Conservation (phyloP, 441 rosid genomes). For the Euphorbia schlechtendalii region DNA sequence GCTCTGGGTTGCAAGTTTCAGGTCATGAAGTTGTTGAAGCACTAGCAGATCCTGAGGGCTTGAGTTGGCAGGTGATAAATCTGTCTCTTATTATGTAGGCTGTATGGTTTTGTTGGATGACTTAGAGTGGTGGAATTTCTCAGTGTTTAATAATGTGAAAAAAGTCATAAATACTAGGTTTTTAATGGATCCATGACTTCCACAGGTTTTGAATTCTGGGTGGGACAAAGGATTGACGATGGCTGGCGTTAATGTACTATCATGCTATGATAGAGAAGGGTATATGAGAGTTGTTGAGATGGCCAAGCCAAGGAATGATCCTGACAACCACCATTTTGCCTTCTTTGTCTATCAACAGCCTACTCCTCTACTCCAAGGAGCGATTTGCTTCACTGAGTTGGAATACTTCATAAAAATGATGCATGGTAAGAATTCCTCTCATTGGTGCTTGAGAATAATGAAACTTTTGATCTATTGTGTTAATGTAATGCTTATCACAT, state of each 20-base stretch:
- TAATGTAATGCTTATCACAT: too few species aligned
- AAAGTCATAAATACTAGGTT: background rate
- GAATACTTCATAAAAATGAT: conserved; percentile 71
- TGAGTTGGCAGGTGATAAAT: conserved; percentile 76
- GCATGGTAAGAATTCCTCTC: conserved; percentile 56
- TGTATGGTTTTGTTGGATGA: conserved; percentile 2
- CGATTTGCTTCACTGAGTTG: conserved; percentile 65
- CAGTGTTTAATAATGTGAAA: too few species aligned
- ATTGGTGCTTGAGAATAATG: background rate
- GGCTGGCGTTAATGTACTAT: conserved; percentile 59
- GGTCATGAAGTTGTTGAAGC: conserved; percentile 56
- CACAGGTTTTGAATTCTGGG: conserved; percentile 77
- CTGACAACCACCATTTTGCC: conserved; percentile 64
- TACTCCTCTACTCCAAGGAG: conserved; percentile 64
- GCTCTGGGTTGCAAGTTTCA: conserved; percentile 35
- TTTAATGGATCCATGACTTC: background rate
- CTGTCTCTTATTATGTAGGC: conserved; percentile 2
- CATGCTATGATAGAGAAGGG: conserved; percentile 64
- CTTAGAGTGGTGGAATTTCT: too few species aligned
- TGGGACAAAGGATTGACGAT: conserved; percentile 64
- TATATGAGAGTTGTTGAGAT: conserved; percentile 66
- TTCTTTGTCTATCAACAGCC: conserved; percentile 73
- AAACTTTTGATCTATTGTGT: background rate
- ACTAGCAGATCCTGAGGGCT: conserved; percentile 70
- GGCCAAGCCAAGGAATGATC: conserved; percentile 69